These are phyloP conservation scores for Waltergamsia citrina DNA, from an alignment of 2,329 filamentous ascomycete species.

Conservation along the genomic window DNA sequence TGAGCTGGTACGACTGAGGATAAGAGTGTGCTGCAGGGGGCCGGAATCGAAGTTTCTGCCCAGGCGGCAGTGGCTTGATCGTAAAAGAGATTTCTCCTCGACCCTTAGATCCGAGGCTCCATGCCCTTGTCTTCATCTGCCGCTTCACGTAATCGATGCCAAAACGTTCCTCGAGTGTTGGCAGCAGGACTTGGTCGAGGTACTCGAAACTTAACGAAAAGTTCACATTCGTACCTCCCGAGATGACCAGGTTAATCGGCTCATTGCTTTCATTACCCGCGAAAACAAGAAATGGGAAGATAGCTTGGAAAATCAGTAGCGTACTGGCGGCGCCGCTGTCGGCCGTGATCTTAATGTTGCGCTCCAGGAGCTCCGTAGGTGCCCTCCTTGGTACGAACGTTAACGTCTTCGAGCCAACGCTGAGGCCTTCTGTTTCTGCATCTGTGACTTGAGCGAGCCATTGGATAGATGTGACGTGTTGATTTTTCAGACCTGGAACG, in stretches of 20 bases:
- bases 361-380: slow-evolving; percentile 27
- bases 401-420: slow-evolving; percentile 38
- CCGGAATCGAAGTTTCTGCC: slow-evolving; percentile 26
- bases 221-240: slow-evolving; percentile 49
- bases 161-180: slow-evolving; percentile 40
- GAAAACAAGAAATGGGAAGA: slow-evolving; percentile 50
- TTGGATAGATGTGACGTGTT: slow-evolving; percentile 47
- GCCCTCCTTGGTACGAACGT: slow-evolving; percentile 32
- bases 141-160: slow-evolving; percentile 36
- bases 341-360: slow-evolving; percentile 38
- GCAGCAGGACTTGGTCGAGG: slow-evolving; percentile 50
- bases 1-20: slow-evolving; percentile 24
- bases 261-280: slow-evolving; percentile 31
- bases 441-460: slow-evolving; percentile 42
- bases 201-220: slow-evolving; percentile 53
- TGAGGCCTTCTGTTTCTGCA: slow-evolving; percentile 39
- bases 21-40: slow-evolving; percentile 9
- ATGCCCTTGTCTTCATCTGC: slow-evolving; percentile 35
- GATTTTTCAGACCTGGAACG: slow-evolving; percentile 43
- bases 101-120: slow-evolving; percentile 31
- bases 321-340: slow-evolving; percentile 42
- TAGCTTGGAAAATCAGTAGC: slow-evolving; percentile 48
- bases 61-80: slow-evolving; percentile 18
- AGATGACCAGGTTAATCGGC: slow-evolving; percentile 38
- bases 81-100: slow-evolving; percentile 32